Evolutionary conservation across 176 grass and related monocot species (phyloP).

Genomic region (Oryza rufipogon): DNA sequence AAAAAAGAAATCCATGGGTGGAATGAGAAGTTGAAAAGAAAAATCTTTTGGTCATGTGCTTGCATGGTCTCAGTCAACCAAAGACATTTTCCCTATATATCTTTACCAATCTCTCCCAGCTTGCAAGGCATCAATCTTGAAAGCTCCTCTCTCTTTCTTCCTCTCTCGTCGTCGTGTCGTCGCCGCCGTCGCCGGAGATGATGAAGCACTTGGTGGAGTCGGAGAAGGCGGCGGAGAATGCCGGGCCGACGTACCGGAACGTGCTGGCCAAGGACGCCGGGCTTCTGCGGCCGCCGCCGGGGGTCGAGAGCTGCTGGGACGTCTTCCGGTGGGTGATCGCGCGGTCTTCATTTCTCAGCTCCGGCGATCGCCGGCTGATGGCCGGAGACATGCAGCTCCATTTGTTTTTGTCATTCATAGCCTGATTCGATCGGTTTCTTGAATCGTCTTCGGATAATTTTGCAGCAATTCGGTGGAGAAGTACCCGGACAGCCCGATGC

Average conservation of each 20-base stretch:
- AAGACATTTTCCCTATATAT: neutral
- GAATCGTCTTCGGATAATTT: neutral
- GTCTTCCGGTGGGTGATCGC: constrained; percentile 65
- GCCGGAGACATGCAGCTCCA: too few species aligned
- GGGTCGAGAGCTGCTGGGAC: constrained; percentile 73
- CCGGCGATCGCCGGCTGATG: neutral
- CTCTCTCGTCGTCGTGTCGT: neutral
- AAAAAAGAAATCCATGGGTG: neutral
- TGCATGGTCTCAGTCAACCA: neutral
- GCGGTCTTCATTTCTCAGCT: neutral
- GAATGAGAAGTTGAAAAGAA: neutral
- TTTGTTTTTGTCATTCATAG: too few species aligned
- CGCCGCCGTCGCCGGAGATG: neutral
- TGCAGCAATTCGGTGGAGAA: constrained; percentile 70
- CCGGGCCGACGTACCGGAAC: constrained; percentile 75
- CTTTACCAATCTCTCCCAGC: neutral
- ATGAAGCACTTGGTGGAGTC: constrained; percentile 81
- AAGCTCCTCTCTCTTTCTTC: neutral
- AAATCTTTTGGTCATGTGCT: neutral
- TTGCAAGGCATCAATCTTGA: neutral
- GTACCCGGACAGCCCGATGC: constrained; percentile 72
- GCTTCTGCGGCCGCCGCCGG: constrained; percentile 44
- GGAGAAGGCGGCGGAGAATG: constrained; percentile 55
- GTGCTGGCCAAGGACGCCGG: constrained; percentile 66
- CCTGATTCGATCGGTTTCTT: neutral